phyloP scores from a whole-genome alignment of 148 eudicot genomes.

The Chenopodium suecicum region DNA sequence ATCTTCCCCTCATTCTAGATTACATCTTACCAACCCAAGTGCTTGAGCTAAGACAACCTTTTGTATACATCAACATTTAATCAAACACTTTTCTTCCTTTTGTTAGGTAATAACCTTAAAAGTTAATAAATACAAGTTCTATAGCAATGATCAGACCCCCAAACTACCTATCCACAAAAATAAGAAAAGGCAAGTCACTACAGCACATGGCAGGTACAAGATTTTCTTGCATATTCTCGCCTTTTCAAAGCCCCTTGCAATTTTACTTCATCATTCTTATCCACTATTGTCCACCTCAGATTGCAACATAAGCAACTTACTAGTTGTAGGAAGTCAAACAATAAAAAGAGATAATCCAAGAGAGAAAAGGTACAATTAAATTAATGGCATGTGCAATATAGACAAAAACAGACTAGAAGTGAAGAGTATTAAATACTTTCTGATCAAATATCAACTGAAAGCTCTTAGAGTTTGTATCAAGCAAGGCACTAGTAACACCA shows the following conservation, averaged over 20 bases:
- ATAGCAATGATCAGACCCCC: too few relatives aligned
- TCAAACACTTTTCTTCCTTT: neutral
- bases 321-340: neutral
- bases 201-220: neutral
- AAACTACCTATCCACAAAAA: neutral
- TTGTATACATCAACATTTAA: neutral
- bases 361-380: neutral
- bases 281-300: neutral
- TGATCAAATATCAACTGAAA: neutral
- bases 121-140: too few relatives aligned
- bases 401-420: neutral
- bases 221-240: neutral
- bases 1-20: neutral
- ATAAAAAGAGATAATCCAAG: neutral
- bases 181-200: neutral
- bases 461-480: too few relatives aligned
- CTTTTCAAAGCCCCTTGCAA: too few relatives aligned
- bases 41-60: neutral
- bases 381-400: too few relatives aligned
- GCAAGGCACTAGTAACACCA: too few relatives aligned
- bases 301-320: neutral
- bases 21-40: neutral
- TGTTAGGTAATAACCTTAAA: too few relatives aligned
- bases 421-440: neutral
- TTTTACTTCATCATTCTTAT: neutral